These are phyloP conservation scores for Gaertneriomyces semiglobifer DNA, from an alignment of 192 early-diverging fungal genomes.

Conservation along the genomic window DNA sequence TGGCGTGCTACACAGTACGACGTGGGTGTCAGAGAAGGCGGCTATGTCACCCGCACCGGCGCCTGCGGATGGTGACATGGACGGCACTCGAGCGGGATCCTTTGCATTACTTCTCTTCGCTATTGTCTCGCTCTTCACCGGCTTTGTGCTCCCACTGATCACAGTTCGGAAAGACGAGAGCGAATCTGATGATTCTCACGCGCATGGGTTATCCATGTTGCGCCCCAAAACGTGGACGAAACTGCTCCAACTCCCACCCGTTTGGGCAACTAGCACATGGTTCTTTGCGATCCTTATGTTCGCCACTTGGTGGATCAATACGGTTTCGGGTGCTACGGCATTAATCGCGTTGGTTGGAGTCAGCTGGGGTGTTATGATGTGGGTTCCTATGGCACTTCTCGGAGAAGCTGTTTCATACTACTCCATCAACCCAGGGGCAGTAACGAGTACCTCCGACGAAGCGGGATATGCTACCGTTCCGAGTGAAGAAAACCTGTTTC, in stretches of 20 bases:
- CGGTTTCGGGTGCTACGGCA: conserved; percentile 57
- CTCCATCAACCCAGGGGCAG: conserved; percentile 7
- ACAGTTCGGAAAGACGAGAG: conserved; percentile 37
- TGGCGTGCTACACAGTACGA: conserved; percentile 42
- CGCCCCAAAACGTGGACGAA: background rate
- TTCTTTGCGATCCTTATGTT: conserved; percentile 68
- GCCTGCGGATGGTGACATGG: conserved; percentile 16
- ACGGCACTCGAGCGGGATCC: conserved; percentile 75
- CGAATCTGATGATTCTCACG: background rate
- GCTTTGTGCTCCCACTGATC: conserved; percentile 54
- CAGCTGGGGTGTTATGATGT: conserved; percentile 77
- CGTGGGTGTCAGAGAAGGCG: conserved; percentile 61
- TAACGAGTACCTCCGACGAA: background rate
- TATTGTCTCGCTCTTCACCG: conserved; percentile 64
- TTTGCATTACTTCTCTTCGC: conserved; percentile 80
- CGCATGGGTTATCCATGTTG: no score
- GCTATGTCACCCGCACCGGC: background rate
- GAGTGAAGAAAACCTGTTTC: conserved; percentile 12
- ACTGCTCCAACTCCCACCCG: conserved; percentile 29
- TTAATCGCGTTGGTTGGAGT: conserved; percentile 74
- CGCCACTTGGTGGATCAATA: conserved; percentile 59
- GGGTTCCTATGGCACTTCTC: conserved; percentile 91
- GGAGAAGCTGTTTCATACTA: conserved; percentile 56
- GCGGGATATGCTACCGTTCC: conserved; percentile 27
- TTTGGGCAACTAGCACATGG: conserved; percentile 73